Base-by-base conservation (phyloP, 106 monocot species). In the Chionographis japonica region DNA sequence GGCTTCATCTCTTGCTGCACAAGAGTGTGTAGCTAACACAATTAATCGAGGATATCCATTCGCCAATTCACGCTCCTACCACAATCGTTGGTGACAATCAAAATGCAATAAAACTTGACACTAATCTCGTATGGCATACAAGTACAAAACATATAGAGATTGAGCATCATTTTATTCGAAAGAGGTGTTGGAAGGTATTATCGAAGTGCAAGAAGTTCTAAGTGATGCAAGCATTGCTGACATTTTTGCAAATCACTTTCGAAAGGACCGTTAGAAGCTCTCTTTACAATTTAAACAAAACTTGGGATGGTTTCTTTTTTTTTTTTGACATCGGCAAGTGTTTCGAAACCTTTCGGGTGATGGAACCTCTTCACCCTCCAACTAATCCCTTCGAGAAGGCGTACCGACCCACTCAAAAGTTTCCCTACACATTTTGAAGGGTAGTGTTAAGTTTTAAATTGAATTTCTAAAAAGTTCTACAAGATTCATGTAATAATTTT, bases 71-170 rank as follows among this genome's bases (percentile, higher is more conserved):
- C 9, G 42, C 41, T 39, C 56, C 68, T 42, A 68, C 55, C 6
- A 56, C 19, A n/a, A 40, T 68, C 16, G 9, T 15, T 17, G 68
- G 56, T 40, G 68, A 68, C 56, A 68, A 68, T 8, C 68, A 68
- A 68, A 68, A 40, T 68, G 55, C 68, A 42, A 6, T 56, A 9
- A 57, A 68, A 13, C 42, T 63, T 36, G 46, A 17, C 4, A 6
- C 15, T 4, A 63, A 63, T 63, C 63, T 19, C 1, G 1, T 42
- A 8, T 63, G 7, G 19, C 63, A 63, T 50, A 18, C 63, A 42
- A 63, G 46, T 3, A 49, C 63, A 4, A 63, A 63, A 46, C 46
- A 63, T 10, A 63, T 63, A 8, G 46, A 63, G 43, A 46, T 49
- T 8, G 42, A 43, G 16, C 63, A 61, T 63, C 46, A 63, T 63